A percentile compares a stretch with the other conserved stretches of the same genome.
These are phyloP conservation scores for Arachis monticola DNA, from an alignment of 331 rosid species.

Conservation along the genomic window DNA sequence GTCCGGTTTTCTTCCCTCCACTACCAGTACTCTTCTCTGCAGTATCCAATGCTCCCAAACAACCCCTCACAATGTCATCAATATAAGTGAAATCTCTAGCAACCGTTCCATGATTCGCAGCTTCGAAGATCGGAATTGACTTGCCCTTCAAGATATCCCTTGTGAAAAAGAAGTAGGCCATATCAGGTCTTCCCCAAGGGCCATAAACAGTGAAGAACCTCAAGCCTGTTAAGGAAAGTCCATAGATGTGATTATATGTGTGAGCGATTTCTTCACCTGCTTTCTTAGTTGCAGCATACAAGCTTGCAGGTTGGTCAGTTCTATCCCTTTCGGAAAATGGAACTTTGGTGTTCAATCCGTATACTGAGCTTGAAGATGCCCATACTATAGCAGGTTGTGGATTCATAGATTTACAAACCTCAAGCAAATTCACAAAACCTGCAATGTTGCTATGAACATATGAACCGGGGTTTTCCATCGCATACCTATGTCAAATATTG, in stretches of 20 bases:
- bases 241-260: conserved; percentile 61
- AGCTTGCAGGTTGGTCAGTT: conserved; percentile 68
- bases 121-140: conserved; percentile 55
- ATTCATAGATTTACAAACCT: conserved; percentile 57
- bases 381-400: conserved; percentile 76
- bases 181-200: conserved; percentile 67
- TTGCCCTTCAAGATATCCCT: conserved; percentile 63
- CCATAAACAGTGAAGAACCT: conserved; percentile 66
- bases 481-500: conserved; percentile 33
- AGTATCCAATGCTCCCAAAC: conserved; percentile 58
- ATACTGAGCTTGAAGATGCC: conserved; percentile 74
- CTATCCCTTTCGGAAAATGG: conserved; percentile 69
- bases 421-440: conserved; percentile 66
- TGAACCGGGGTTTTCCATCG: conserved; percentile 67
- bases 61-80: conserved; percentile 63
- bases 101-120: conserved; percentile 57
- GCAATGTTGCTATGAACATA: conserved; percentile 72
- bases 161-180: conserved; percentile 66
- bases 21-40: conserved; percentile 65
- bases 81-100: conserved; percentile 65
- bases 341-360: conserved; percentile 62
- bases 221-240: conserved; percentile 63
- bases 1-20: conserved; percentile 61
- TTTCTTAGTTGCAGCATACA: conserved; percentile 72
- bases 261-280: conserved; percentile 70